These are phyloP conservation scores for Colletotrichum orchidophilum DNA, from an alignment of 2,329 filamentous ascomycete species.

Conservation along the genomic window DNA sequence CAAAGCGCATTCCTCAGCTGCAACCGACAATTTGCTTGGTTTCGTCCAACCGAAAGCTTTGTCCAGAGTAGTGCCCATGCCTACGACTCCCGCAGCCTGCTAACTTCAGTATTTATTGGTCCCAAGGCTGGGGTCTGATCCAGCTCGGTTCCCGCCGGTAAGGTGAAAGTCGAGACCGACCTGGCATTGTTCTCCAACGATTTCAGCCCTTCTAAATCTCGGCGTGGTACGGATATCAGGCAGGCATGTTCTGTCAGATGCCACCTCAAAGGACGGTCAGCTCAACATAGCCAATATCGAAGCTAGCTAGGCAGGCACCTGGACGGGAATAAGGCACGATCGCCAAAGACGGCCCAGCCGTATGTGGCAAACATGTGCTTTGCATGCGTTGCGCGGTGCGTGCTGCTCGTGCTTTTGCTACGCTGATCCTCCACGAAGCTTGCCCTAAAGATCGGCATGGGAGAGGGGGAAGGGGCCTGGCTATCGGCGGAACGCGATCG, in stretches of 20 bases:
- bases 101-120: not conserved
- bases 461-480: not conserved
- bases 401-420: slow-evolving; percentile 2
- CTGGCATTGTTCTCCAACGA: not conserved
- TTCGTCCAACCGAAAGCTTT: not conserved
- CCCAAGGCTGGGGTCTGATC: not conserved
- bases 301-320: not conserved
- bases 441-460: slow-evolving; percentile 15
- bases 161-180: not conserved
- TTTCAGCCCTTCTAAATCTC: not conserved
- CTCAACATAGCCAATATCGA: not conserved
- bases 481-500: slow-evolving; percentile 4
- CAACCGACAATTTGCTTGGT: not conserved
- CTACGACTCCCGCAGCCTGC: no score
- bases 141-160: not conserved
- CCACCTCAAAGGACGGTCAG: not conserved
- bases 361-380: slow-evolving; percentile 22
- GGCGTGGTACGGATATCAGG: not conserved
- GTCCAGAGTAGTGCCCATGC: not conserved
- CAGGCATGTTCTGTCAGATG: not conserved
- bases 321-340: not conserved
- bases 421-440: slow-evolving; percentile 24
- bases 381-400: slow-evolving; percentile 12
- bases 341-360: not conserved
- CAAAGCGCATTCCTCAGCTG: not conserved